Base-by-base conservation (phyloP, 1,284 basidiomycete genomes). In the Marasmius fiardii region DNA sequence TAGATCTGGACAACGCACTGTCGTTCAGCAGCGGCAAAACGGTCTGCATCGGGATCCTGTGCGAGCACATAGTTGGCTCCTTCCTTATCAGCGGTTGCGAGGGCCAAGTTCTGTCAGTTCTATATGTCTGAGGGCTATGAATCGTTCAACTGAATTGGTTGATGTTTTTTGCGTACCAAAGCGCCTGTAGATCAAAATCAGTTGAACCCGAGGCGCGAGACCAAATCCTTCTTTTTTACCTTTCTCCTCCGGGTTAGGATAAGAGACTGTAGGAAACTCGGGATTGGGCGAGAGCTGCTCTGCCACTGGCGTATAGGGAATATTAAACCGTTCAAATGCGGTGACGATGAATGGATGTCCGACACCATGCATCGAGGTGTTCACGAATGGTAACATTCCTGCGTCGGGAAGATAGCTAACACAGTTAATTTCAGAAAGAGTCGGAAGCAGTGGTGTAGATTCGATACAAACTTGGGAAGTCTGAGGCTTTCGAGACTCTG, bases 321-420 rank as follows among this genome's bases (percentile, higher is more conserved):
- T 83, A 5, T 83, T 82, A 58, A 83, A 84, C 1, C 71, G 58
- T 43, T 73, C 67, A 59, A 93, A 88, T 0, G 82, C 86, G 54
- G 73, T 68, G 7, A 68, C 69, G 43, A 83, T 76, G 60, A 88
- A 86, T 3, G 74, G 68, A 66, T 92, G 79, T 58, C 90, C 85
- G 45, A 94, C 92, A 0, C 92, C 92, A 63, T 94, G 92, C 88
- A 94, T 86, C 0, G 92, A 89, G 0, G 92, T 94, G 65, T 92
- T 92, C 24, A 92, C 86, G 61, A 93, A 86, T 77, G 57, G 82
- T 53, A 1, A 63, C 23, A 10, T 49, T 33, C 23, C 35, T 8
- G 18, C 31, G 45, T 39, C 28, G 44, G n/a, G 11, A 24, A 20
- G 49, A 47, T 21, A 56, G 44, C 44, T 39, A 39, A 2, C 10